phyloP scores from a whole-genome alignment of 495 filamentous ascomycete species.

The Penicillium coprophilum region DNA sequence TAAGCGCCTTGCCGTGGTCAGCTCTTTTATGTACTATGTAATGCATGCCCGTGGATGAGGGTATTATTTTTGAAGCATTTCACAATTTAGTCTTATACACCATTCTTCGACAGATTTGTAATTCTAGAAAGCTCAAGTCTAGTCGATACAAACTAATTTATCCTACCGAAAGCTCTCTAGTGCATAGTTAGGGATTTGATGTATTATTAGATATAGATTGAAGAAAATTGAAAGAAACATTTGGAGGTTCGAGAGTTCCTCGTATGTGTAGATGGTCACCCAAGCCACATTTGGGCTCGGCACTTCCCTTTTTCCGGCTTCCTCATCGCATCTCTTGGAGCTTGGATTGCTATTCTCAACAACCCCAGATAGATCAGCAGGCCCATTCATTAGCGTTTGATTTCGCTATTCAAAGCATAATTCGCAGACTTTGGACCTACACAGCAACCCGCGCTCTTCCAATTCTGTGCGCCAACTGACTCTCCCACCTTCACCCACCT shows the following conservation, averaged over 20 bases:
- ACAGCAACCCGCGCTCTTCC: conserved; percentile 8
- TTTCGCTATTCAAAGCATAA: neutral
- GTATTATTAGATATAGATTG: neutral
- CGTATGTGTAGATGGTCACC: neutral
- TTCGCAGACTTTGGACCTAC: conserved; percentile 1
- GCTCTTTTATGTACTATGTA: conserved; percentile 22
- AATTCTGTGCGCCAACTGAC: conserved; percentile 6
- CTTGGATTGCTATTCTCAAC: conserved; percentile 24
- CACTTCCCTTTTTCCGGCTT: conserved; percentile 34
- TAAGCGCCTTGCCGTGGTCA: conserved; percentile 13
- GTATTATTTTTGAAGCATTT: neutral
- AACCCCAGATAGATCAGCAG: conserved; percentile 17
- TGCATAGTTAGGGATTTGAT: neutral
- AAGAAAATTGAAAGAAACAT: neutral
- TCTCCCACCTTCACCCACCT: conserved; percentile 22
- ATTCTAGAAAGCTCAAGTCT: neutral
- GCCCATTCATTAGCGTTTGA: neutral
- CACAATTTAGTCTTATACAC: neutral
- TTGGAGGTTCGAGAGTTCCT: neutral
- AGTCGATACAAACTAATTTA: neutral
- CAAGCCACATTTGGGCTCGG: conserved; percentile 22
- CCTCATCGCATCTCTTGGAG: conserved; percentile 36
- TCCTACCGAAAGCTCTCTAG: neutral
- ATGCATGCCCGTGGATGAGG: conserved; percentile 8
- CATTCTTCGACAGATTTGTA: neutral